phyloP scores from a whole-genome alignment of 129 eudicot genomes.

The Sambucus nigra region DNA sequence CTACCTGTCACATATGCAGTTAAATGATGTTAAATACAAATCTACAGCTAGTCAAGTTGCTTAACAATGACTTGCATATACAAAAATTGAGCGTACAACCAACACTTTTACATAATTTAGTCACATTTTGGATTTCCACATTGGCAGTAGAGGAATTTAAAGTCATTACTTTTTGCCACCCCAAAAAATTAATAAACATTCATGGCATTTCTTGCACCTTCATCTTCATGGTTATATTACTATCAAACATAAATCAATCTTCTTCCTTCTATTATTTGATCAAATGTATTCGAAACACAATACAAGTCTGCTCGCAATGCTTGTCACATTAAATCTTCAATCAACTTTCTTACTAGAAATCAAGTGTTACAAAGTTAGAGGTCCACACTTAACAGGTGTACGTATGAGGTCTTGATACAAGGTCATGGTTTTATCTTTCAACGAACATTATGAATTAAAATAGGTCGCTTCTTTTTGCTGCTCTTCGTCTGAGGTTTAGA shows the following conservation, averaged over 20 bases:
- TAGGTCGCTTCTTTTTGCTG: too few relatives aligned
- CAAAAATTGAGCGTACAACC: neutral
- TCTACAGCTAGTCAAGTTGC: neutral
- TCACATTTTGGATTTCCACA: too few relatives aligned
- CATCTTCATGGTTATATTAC: too few relatives aligned
- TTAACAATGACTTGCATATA: neutral
- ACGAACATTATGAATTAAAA: neutral
- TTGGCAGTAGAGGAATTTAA: too few relatives aligned
- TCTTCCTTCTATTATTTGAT: neutral
- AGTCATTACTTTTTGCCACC: neutral
- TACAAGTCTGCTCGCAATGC: too few relatives aligned
- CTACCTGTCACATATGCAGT: constrained; percentile 51
- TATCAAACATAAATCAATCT: too few relatives aligned
- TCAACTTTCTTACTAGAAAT: neutral
- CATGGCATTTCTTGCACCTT: neutral
- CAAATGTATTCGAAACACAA: too few relatives aligned
- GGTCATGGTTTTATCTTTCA: neutral
- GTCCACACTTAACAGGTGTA: neutral
- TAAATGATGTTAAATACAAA: neutral
- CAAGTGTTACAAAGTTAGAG: neutral
- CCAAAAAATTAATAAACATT: neutral
- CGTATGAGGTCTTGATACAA: neutral
- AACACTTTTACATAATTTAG: constrained; percentile 3
- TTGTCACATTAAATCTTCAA: neutral
- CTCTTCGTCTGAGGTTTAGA: too few relatives aligned